Conservation (phyloP, 1,139 yeast genomes). For the Yamadazyma spencermartinsiae region DNA sequence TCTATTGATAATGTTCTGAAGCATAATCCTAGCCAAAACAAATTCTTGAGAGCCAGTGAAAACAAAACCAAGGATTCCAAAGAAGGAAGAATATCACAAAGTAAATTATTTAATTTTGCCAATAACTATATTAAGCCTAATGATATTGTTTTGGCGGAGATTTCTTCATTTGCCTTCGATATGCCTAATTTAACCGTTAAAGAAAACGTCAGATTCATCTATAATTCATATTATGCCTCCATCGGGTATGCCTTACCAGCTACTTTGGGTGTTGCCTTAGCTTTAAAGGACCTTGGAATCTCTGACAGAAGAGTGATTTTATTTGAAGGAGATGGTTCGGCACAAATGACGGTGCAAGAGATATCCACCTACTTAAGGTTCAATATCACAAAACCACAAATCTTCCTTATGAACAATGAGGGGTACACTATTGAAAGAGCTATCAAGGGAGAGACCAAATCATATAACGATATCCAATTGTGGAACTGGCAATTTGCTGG, state of each 20-base stretch:
- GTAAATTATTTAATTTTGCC: constrained; percentile 31
- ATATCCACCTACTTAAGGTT: constrained; percentile 66
- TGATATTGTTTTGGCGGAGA: constrained; percentile 71
- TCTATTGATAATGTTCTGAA: constrained; percentile 15
- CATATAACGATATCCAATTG: constrained; percentile 73
- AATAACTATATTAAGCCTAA: constrained; percentile 48
- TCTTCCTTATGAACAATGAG: constrained; percentile 72
- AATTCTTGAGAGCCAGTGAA: constrained; percentile 7
- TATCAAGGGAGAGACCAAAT: constrained; percentile 72
- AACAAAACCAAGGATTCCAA: constrained; percentile 20
- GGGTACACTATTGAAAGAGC: constrained; percentile 89
- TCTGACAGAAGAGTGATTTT: constrained; percentile 58
- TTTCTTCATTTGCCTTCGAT: constrained; percentile 77
- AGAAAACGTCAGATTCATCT: constrained; percentile 45
- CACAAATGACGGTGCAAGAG: constrained; percentile 89
- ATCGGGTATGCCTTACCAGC: constrained; percentile 89
- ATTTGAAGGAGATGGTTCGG: constrained; percentile 87
- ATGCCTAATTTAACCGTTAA: constrained; percentile 65
- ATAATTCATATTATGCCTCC: constrained; percentile 76
- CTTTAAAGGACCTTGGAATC: constrained; percentile 53
- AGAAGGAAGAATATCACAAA: constrained; percentile 24
- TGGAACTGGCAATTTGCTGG: constrained; percentile 80
- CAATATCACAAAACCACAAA: constrained; percentile 46
- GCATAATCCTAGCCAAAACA: constrained; percentile 8
- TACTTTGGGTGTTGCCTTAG: constrained; percentile 74